Percentiles rank a stretch among this genome's conserved stretches.
phyloP scores from a whole-genome alignment of 169 alveolate genomes.

The Plasmodium falciparum region DNA sequence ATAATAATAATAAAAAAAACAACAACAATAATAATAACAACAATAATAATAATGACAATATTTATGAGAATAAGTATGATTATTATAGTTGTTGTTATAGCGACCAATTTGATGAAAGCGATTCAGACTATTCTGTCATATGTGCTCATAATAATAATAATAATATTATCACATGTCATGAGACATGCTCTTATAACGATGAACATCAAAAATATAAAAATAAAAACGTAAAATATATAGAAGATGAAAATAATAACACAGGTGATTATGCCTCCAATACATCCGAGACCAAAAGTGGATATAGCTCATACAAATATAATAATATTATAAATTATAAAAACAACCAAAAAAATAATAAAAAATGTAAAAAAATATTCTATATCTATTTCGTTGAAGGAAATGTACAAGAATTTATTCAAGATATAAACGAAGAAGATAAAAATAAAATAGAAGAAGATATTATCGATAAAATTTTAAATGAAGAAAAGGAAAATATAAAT shows the following conservation, averaged over 20 bases:
- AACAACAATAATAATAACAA: neutral
- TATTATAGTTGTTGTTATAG: neutral
- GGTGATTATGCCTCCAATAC: neutral
- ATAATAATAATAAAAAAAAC: neutral
- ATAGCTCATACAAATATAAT: neutral
- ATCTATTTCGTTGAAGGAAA: neutral
- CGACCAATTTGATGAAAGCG: neutral
- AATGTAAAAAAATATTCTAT: neutral
- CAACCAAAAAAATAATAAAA: neutral
- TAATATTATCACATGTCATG: too few species aligned
- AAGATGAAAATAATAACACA: neutral
- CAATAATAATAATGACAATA: neutral
- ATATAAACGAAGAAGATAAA: slow-evolving; percentile 5
- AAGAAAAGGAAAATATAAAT: too few species aligned
- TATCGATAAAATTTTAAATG: too few species aligned
- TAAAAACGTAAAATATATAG: neutral
- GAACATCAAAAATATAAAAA: neutral
- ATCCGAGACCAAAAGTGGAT: slow-evolving; percentile 3
- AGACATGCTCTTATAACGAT: neutral
- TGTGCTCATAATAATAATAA: too few species aligned
- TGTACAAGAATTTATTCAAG: neutral
- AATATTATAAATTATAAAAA: neutral
- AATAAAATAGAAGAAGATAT: neutral
- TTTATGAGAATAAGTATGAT: neutral
- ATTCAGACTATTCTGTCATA: neutral